These are phyloP conservation scores for Trametes hirsuta DNA, from an alignment of 1,284 basidiomycete species.

Conservation along the genomic window DNA sequence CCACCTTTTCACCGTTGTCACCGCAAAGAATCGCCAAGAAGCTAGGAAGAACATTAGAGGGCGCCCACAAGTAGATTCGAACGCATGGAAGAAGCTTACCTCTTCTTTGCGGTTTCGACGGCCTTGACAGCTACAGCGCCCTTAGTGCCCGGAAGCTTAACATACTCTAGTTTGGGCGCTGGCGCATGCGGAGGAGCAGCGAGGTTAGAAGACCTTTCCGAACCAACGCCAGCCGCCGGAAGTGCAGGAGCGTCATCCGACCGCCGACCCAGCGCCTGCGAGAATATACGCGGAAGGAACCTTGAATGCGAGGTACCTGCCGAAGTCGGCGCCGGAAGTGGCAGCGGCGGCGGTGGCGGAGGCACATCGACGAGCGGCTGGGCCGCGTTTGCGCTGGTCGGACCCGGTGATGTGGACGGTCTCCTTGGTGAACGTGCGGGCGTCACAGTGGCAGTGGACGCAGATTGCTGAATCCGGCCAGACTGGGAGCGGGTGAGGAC, in stretches of 20 bases:
- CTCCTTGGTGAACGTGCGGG: conserved; percentile 20
- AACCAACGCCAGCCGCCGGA: conserved; percentile 30
- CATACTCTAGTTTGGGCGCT: conserved; percentile 86
- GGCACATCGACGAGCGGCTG: conserved; percentile 7
- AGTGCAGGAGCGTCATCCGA: conserved; percentile 55
- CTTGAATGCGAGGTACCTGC: conserved; percentile 50
- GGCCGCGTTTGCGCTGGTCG: conserved; percentile 20
- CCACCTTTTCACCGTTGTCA: conserved; percentile 91
- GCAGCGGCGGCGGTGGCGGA: conserved; percentile 33
- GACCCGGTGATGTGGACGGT: conserved; percentile 31
- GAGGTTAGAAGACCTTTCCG: conserved; percentile 18
- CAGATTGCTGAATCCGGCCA: conserved; percentile 22
- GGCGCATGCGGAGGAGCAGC: conserved; percentile 49
- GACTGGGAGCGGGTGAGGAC: conserved; percentile 33
- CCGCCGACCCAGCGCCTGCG: conserved; percentile 63
- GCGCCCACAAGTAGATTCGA: background rate
- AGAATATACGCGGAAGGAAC: conserved; percentile 72
- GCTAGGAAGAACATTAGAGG: conserved; percentile 42
- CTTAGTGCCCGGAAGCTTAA: conserved; percentile 89
- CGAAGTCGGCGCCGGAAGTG: conserved; percentile 33
- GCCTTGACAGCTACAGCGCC: conserved; percentile 80
- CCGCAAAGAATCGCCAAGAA: conserved; percentile 89
- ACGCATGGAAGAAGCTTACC: conserved; percentile 45
- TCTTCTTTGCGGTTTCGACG: conserved; percentile 85
- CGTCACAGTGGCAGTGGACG: conserved; percentile 17